Conservation (phyloP, 306 rosid genomes). For the Gleditsia sinensis region DNA sequence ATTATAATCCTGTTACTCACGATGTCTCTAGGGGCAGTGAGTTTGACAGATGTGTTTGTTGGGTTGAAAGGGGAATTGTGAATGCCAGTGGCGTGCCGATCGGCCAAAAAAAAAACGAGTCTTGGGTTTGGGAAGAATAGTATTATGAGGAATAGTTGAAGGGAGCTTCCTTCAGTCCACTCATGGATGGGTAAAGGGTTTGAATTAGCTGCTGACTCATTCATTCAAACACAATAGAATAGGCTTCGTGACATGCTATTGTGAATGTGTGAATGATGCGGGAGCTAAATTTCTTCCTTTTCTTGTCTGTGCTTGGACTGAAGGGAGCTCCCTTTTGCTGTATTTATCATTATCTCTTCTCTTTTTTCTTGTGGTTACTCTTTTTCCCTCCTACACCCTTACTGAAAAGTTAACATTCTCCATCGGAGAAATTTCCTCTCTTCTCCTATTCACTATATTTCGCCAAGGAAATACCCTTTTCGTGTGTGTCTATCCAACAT, state of each 20-base stretch:
- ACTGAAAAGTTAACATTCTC: not conserved
- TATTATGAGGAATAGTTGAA: constrained; percentile 38
- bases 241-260: constrained; percentile 39
- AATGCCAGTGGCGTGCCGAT: too few relatives aligned
- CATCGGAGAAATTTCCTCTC: not conserved
- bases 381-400: too few relatives aligned
- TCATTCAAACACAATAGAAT: constrained; percentile 87
- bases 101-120: too few relatives aligned
- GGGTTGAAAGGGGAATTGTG: too few relatives aligned
- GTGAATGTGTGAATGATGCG: constrained; percentile 93
- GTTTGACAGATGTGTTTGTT: too few relatives aligned
- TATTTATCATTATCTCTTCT: constrained; percentile 18
- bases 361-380: not conserved
- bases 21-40: too few relatives aligned
- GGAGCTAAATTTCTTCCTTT: constrained; percentile 75
- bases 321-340: constrained; percentile 93
- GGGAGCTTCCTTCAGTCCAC: constrained; percentile 98
- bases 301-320: constrained; percentile 92
- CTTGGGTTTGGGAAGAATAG: not conserved
- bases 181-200: constrained; percentile 70
- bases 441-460: too few relatives aligned
- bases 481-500: too few relatives aligned
- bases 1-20: too few relatives aligned
- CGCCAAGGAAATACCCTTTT: too few relatives aligned
- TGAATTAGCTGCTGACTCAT: constrained; percentile 95